Conservation (phyloP, 2,329 filamentous ascomycete genomes). For the Didymella keratinophila region DNA sequence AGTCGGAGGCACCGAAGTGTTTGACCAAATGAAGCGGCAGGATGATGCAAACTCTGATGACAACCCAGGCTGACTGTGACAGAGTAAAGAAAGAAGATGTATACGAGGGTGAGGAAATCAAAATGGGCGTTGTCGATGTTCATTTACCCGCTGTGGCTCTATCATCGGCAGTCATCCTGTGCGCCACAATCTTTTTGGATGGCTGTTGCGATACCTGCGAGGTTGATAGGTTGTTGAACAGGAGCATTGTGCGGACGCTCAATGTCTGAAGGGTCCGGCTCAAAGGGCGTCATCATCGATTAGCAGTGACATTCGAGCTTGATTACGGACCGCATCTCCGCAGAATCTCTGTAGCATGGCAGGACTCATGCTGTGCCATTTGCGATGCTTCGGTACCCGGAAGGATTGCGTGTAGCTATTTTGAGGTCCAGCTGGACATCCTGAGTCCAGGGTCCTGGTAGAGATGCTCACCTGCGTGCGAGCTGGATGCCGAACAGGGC, state of each 20-base stretch:
- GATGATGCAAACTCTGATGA: neutral
- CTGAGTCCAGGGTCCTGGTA: neutral
- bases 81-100: neutral
- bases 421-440: neutral
- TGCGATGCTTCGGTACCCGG: neutral
- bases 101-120: neutral
- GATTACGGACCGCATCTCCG: slow-evolving; percentile 1
- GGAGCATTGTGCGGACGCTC: neutral
- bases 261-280: neutral
- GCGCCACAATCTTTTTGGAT: neutral
- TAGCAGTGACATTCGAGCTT: neutral
- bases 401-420: slow-evolving; percentile 10
- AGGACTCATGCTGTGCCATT: slow-evolving; percentile 2
- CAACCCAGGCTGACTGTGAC: neutral
- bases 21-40: slow-evolving; percentile 2
- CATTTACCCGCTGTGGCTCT: neutral
- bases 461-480: neutral
- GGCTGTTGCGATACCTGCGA: neutral
- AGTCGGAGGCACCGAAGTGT: neutral
- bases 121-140: neutral
- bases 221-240: neutral
- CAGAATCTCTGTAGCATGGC: neutral
- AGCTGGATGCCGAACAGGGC: slow-evolving; percentile 1
- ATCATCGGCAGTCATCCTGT: neutral
- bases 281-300: neutral